Base-by-base conservation (phyloP, 192 early-diverging fungal genomes). In the Coemansia sp. region DNA sequence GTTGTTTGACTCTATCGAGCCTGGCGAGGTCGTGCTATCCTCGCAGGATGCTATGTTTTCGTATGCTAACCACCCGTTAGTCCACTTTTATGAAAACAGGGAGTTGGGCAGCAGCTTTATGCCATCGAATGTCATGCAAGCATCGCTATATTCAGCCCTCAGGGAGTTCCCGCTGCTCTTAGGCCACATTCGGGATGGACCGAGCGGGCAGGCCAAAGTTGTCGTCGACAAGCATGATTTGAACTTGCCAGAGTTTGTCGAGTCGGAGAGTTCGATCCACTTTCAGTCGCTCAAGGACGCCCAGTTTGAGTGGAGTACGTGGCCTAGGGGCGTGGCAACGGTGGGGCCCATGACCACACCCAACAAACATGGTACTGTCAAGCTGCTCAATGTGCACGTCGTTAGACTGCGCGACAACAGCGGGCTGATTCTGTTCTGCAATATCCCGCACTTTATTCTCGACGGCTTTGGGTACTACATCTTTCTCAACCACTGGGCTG, bases 401-500 rank as follows among this genome's bases (percentile, higher is more conserved):
- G 53, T 71, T 11, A 67, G 75, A 13, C 51, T 77, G 18, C 58
- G 21, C 3, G 37, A 51, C 24, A 62, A 72, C 40, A 77, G 75
- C 40, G 75, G 75, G 13, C 23, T 72, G 23, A 59, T 77, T 31
- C 28, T 77, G 36, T 72, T 79, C 24, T 70, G 66, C 65, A 79
- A 74, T 40, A 79, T 79, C 33, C 77, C 77, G 21, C 77, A 79
- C 46, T 70, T 67, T 63, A 45, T 80, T 11, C 28, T 80, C 7
- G 77, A 80, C 35, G 77, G 77, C 1, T 45, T 74, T 4, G 77
- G 77, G 7, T 80, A 71, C 65, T 80, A 74, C 34, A 66, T 58
- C 34, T 80, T 80, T 59, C 56, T 80, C 0, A 37, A 58, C 24
- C 69, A 58, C 14, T 80, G 77, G 77, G 72, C 66, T 0, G 20